Conservation (phyloP, 202 grass and related monocot genomes). For the Brachypodium distachyon region DNA sequence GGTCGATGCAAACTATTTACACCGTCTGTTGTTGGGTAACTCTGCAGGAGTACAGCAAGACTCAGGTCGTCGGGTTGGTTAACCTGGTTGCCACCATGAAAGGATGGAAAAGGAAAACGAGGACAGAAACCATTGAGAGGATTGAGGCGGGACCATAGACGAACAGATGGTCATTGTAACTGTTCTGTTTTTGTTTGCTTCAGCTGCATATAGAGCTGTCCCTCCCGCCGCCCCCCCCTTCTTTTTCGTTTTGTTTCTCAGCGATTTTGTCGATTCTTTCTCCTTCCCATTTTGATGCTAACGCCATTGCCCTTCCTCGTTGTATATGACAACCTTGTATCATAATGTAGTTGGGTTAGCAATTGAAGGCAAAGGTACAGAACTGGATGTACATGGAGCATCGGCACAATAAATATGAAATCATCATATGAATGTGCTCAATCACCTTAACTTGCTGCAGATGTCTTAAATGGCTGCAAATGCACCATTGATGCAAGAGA, state of each 20-base stretch:
- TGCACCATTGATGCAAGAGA: not conserved
- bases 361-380: constrained; percentile 5
- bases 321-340: constrained; percentile 39
- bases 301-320: not conserved
- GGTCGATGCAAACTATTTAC: not conserved
- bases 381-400: constrained; percentile 18
- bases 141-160: constrained; percentile 69
- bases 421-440: not conserved
- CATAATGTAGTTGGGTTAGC: constrained; percentile 10
- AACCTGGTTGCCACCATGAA: constrained; percentile 97
- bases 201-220: constrained; percentile 38
- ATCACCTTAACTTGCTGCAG: not conserved
- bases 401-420: constrained; percentile 16
- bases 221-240: no score
- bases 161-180: not conserved
- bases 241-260: constrained; percentile 8
- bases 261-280: constrained; percentile 37
- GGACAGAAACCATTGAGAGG: constrained; percentile 77
- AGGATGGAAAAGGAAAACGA: constrained; percentile 91
- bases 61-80: constrained; percentile 71
- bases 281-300: constrained; percentile 31
- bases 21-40: not conserved
- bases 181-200: constrained; percentile 36
- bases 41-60: constrained; percentile 78
- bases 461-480: not conserved